Conservation (phyloP, 2,329 filamentous ascomycete genomes). For the Daldinia sp. region DNA sequence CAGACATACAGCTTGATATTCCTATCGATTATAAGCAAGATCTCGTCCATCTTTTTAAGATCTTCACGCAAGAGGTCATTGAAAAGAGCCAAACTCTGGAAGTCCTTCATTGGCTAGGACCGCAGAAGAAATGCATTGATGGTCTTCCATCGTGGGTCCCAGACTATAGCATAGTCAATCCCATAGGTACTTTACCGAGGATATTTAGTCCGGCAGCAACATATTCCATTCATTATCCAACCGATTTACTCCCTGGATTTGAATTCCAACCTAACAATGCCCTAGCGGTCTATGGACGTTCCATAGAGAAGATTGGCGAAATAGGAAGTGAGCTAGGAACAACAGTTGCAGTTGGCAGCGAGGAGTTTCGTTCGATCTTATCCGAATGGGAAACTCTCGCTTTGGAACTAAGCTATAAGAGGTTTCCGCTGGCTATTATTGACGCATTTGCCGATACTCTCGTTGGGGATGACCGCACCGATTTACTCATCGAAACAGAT, state of each 20-base stretch:
- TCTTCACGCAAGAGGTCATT: slow-evolving; percentile 26
- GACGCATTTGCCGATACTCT: slow-evolving; percentile 35
- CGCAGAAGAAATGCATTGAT: slow-evolving; percentile 10
- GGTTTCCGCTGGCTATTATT: slow-evolving; percentile 20
- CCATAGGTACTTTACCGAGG: slow-evolving; percentile 28
- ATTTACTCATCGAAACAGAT: slow-evolving; percentile 27
- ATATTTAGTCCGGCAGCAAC: slow-evolving; percentile 14
- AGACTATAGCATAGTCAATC: slow-evolving; percentile 29
- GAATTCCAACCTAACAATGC: slow-evolving; percentile 8
- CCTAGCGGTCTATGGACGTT: slow-evolving; percentile 17
- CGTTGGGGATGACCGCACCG: slow-evolving; percentile 23
- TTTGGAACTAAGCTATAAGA: slow-evolving; percentile 15
- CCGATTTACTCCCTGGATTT: slow-evolving; percentile 11
- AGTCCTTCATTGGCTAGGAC: slow-evolving; percentile 30
- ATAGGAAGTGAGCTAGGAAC: slow-evolving; percentile 21
- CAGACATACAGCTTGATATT: background rate
- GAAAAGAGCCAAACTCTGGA: slow-evolving; percentile 20
- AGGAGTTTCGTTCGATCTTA: slow-evolving; percentile 14
- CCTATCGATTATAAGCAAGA: slow-evolving; percentile 15
- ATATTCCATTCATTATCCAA: slow-evolving; percentile 37
- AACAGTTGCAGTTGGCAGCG: slow-evolving; percentile 5
- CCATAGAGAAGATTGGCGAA: slow-evolving; percentile 24
- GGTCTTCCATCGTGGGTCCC: slow-evolving; percentile 38
- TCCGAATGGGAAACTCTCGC: slow-evolving; percentile 28
- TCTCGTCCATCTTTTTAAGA: slow-evolving; percentile 9